These are phyloP conservation scores for Aspergillus asperescens DNA, from an alignment of 495 filamentous ascomycete species.

Conservation along the genomic window DNA sequence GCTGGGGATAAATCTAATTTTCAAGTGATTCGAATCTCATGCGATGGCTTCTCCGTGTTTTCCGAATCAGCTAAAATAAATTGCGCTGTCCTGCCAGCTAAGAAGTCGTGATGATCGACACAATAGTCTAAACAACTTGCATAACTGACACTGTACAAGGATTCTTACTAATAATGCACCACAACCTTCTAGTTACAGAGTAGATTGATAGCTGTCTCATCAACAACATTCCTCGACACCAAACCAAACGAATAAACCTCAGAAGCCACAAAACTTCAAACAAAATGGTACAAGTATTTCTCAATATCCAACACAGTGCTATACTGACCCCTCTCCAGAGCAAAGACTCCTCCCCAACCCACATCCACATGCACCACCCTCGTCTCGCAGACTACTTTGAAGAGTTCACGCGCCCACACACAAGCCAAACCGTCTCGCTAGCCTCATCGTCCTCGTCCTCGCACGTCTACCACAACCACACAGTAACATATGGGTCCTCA, in stretches of 20 bases:
- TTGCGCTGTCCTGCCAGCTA: too few relatives aligned
- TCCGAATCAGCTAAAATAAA: neutral
- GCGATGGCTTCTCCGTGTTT: neutral
- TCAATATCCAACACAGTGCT: neutral
- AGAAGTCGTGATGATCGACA: neutral
- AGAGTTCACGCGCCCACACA: slow-evolving; percentile 57
- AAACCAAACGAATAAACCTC: neutral
- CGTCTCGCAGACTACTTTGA: slow-evolving; percentile 88
- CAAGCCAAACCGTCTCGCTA: slow-evolving; percentile 21
- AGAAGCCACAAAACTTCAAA: neutral
- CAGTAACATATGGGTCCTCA: slow-evolving; percentile 33
- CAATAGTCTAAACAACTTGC: neutral
- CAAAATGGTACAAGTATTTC: slow-evolving; percentile 18
- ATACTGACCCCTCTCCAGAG: slow-evolving; percentile 48
- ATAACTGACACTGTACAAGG: neutral
- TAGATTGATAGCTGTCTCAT: neutral
- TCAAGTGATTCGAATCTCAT: neutral
- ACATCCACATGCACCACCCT: slow-evolving; percentile 78
- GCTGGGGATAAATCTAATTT: neutral
- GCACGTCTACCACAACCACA: slow-evolving; percentile 16
- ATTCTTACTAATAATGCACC: slow-evolving; percentile 1
- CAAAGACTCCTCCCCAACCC: slow-evolving; percentile 83
- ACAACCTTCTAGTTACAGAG: neutral
- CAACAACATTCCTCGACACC: neutral
- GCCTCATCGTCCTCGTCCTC: slow-evolving; percentile 21